These are phyloP conservation scores for Alisma plantagoaquatica DNA, from an alignment of 106 monocot species.

Conservation along the genomic window DNA sequence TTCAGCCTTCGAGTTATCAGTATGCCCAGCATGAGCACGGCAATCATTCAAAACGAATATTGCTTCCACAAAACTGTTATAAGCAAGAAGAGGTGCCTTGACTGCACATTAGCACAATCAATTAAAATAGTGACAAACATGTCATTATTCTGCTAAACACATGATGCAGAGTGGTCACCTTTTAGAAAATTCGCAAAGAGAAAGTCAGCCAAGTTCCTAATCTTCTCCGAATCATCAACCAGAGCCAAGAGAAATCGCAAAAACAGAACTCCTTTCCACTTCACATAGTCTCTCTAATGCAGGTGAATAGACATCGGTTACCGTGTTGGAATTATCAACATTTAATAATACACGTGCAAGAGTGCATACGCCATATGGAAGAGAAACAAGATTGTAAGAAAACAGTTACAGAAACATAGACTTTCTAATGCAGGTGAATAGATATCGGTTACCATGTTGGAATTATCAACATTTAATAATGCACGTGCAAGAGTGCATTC, in stretches of 20 bases:
- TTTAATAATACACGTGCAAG: neutral
- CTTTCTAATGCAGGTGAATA: slow-evolving; percentile 39
- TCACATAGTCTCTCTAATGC: slow-evolving; percentile 87
- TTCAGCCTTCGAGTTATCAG: slow-evolving; percentile 23
- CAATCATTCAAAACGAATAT: slow-evolving; percentile 87
- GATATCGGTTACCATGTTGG: neutral
- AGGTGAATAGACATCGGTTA: slow-evolving; percentile 3
- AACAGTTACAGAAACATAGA: no score
- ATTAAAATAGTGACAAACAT: neutral
- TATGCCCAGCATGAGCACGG: slow-evolving; percentile 40
- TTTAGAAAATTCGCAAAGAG: slow-evolving; percentile 82
- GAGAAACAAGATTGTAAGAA: no score
- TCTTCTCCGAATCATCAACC: slow-evolving; percentile 95
- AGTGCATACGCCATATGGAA: no score
- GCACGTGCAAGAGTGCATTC: no score
- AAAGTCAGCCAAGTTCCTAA: slow-evolving; percentile 70
- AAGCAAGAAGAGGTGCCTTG: slow-evolving; percentile 97
- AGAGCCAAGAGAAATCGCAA: slow-evolving; percentile 74
- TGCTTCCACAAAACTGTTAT: slow-evolving; percentile 97
- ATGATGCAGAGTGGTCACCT: slow-evolving; percentile 36
- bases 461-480: neutral
- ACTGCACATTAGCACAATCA: slow-evolving; percentile 31
- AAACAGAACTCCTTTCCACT: slow-evolving; percentile 97
- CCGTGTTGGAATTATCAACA: neutral
- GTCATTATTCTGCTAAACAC: neutral